Base-by-base conservation (phyloP, 306 rosid genomes). In the Mucuna pruriens region DNA sequence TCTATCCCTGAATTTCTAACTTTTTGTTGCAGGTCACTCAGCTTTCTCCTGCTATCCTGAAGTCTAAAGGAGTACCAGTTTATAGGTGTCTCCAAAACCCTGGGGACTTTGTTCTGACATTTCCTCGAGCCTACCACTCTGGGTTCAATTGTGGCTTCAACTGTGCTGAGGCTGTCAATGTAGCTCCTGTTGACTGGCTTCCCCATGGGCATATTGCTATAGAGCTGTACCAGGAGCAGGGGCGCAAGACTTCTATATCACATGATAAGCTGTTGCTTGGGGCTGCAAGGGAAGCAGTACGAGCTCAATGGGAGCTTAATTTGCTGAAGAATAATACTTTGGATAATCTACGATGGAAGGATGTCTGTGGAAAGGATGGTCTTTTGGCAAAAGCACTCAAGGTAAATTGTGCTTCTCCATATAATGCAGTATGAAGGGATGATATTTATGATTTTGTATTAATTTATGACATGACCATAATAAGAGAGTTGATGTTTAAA, bases 111-210 rank as follows among this genome's bases (percentile, higher is more conserved):
- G 92, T 96, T 85, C 85, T 96, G 85, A 96, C 99, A 49, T 96
- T 96, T 87, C 99, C 99, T 86, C 92, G 99, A 73, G 99, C 99
- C 74, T 96, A 96, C 84, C 98, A 96, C 84, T 84, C 98, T 25
- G 99, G 99, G 75, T 96, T 96, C 89, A 96, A 96, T 86, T 90
- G 96, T 31, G 99, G 99, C 83, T 95, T 95, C 96, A 95, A 95
- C 88, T 93, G 97, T 86, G 99, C 99, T 0, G 99, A 96, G 97
- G 99, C 99, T 57, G 99, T 96, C 80, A 96, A 96, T 79, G 99
- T 93, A 16, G 99, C 99, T 82, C 98, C 98, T 72, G 97, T 93
- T 81, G 99, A 96, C 84, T 96, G 98, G 99, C 84, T 95, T 69
- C 98, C 97, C 74, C 98, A 96, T 74, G 99, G 99, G 73, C 96